A percentile compares a stretch with the other conserved stretches of the same genome.
Conservation (phyloP, 2,329 filamentous ascomycete genomes). For the Metarhizium guizhouense region DNA sequence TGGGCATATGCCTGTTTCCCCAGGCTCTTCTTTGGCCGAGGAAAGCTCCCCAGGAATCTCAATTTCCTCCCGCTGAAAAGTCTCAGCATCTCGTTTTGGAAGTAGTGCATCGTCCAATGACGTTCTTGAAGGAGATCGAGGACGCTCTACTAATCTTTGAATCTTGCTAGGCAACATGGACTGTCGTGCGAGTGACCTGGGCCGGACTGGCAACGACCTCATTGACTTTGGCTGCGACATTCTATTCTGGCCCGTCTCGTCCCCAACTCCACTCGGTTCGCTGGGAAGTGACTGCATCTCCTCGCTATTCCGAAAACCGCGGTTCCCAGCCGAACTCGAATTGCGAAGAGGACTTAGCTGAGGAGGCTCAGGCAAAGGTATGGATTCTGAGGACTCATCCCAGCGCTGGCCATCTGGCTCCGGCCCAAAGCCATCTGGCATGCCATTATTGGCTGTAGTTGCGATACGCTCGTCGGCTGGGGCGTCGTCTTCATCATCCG, state of each 20-base stretch:
- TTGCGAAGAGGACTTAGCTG: constrained; percentile 44
- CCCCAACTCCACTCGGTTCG: constrained; percentile 32
- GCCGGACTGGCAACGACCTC: constrained; percentile 18
- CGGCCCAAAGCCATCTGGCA: constrained; percentile 19
- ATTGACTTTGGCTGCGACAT: constrained; percentile 18
- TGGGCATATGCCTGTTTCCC: background rate
- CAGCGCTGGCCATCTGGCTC: constrained; percentile 8
- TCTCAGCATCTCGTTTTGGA: constrained; percentile 12
- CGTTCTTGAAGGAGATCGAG: constrained; percentile 18
- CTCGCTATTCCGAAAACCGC: constrained; percentile 19
- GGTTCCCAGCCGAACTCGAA: constrained; percentile 41
- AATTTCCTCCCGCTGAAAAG: background rate
- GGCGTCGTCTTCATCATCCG: constrained; percentile 35
- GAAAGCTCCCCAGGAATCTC: constrained; percentile 1
- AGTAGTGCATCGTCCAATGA: constrained; percentile 27
- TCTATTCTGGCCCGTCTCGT: constrained; percentile 39
- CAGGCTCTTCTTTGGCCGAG: background rate
- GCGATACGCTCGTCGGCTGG: constrained; percentile 34
- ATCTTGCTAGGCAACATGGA: constrained; percentile 1
- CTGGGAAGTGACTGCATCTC: constrained; percentile 23
- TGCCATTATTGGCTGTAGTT: constrained; percentile 35
- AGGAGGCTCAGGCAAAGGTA: constrained; percentile 37
- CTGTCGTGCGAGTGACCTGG: constrained; percentile 2
- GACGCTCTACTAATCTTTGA: constrained; percentile 6
- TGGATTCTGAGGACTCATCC: constrained; percentile 22